phyloP scores from a whole-genome alignment of 768 basidiomycete species.

The Calocera viscosa region DNA sequence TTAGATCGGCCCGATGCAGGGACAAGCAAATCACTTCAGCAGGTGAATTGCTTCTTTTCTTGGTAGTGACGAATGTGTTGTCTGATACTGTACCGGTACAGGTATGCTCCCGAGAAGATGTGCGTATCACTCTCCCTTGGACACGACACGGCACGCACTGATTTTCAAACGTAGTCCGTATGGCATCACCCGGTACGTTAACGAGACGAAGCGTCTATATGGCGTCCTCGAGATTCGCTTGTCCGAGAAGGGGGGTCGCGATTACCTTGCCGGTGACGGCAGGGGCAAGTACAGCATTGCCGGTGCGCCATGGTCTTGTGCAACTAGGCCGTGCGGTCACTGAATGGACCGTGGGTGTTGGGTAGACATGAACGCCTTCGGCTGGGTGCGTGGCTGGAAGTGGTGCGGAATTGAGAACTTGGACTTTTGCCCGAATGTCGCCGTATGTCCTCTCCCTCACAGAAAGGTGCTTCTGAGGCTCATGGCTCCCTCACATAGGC shows the following conservation, averaged over 20 bases:
- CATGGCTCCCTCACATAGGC: slow-evolving; percentile 24
- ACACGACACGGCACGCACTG: not conserved
- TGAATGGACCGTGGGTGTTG: too few relatives aligned
- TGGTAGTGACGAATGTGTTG: not conserved
- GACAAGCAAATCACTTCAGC: slow-evolving; percentile 35
- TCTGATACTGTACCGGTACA: slow-evolving; percentile 48
- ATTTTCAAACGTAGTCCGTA: slow-evolving; percentile 17
- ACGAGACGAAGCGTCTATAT: slow-evolving; percentile 75
- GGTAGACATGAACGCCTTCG: slow-evolving; percentile 49
- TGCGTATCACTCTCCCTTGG: slow-evolving; percentile 24
- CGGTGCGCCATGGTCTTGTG: slow-evolving; percentile 15
- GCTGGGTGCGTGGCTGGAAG: slow-evolving; percentile 45
- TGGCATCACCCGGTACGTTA: slow-evolving; percentile 46
- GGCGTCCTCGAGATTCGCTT: slow-evolving; percentile 71
- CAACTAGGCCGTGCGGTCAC: not conserved
- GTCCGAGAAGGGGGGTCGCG: slow-evolving; percentile 36
- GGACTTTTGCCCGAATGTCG: slow-evolving; percentile 51
- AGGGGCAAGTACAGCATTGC: slow-evolving; percentile 57
- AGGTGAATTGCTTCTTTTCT: slow-evolving; percentile 5
- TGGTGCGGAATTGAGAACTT: slow-evolving; percentile 43
- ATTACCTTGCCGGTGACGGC: slow-evolving; percentile 68
- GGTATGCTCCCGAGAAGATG: slow-evolving; percentile 52
- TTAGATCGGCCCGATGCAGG: slow-evolving; percentile 77
- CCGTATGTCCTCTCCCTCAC: slow-evolving; percentile 35
- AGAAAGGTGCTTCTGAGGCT: not conserved